Percentiles rank a stretch among this genome's conserved stretches.
These are phyloP conservation scores for Babesia bigemina DNA, from an alignment of 169 alveolate genomes.

Conservation along the genomic window DNA sequence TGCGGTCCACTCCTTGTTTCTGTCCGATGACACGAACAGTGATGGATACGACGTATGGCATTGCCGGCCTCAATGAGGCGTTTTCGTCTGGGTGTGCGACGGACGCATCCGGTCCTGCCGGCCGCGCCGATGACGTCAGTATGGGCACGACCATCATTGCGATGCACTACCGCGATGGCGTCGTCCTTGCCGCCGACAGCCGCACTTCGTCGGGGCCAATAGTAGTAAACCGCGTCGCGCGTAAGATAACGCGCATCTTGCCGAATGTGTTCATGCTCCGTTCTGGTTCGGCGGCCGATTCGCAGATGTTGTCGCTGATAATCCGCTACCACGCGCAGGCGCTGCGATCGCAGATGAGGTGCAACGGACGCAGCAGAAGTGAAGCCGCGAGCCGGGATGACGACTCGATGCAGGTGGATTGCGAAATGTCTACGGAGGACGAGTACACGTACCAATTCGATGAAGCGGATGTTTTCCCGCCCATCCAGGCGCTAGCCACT, in stretches of 20 bases:
- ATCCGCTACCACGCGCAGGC: constrained; percentile 81
- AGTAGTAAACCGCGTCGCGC: constrained; percentile 88
- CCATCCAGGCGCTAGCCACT: constrained; percentile 78
- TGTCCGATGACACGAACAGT: neutral
- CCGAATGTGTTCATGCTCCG: constrained; percentile 89
- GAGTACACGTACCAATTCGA: constrained; percentile 53
- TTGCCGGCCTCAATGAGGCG: neutral
- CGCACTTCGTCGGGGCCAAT: constrained; percentile 92
- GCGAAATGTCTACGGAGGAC: constrained; percentile 25
- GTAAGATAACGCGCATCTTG: constrained; percentile 87
- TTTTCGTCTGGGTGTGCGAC: constrained; percentile 16
- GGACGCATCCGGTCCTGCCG: constrained; percentile 18
- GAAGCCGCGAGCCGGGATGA: constrained; percentile 65
- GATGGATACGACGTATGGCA: neutral
- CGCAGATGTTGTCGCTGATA: constrained; percentile 86
- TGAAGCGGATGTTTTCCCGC: constrained; percentile 65
- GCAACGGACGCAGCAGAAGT: constrained; percentile 72
- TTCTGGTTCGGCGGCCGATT: constrained; percentile 94
- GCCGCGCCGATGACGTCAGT: constrained; percentile 65
- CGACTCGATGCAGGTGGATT: constrained; percentile 46
- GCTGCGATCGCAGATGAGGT: constrained; percentile 83
- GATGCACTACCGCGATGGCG: constrained; percentile 88
- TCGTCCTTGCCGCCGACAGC: constrained; percentile 92
- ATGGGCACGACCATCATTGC: constrained; percentile 92
- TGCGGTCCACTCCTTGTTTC: neutral